Base-by-base conservation (phyloP, 192 early-diverging fungal genomes). In the Rhizoclosmatium globosum region DNA sequence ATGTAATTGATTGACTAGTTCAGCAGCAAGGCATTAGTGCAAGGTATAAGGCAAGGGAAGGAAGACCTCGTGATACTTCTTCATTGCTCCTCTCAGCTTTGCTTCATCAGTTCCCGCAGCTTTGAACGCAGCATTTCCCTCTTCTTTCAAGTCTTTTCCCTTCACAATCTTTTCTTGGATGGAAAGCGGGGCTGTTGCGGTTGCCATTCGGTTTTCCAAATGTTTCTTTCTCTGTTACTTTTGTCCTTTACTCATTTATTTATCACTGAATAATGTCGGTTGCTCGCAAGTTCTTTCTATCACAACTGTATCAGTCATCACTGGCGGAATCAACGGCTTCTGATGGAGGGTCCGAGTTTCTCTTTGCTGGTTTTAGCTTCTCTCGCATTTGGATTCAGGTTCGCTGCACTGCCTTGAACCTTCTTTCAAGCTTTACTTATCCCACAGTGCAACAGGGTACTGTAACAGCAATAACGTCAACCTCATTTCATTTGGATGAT, bases 61-160 rank as follows among this genome's bases (percentile, higher is more conserved):
- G 13, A 19, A 23, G 48, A 61, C 68, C 19, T 31, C 68, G 39
- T 70, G 80, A 79, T 68, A 72, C 21, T 70, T 47, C 6, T 68
- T 15, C 76, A 78, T 56, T 17, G 59, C 71, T 43, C 31, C 39
- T 38, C 1, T 3, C 46, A 60, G 57, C 76, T 4, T 50, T 75
- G 71, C 79, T 56, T 73, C 23, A 47, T 53, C 45, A 31, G 81
- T 48, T 19, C 82, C 64, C 15, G 83, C 85, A 3, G 68, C 66
- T 67, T 83, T 84, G 83, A 82, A 87, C 42, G 39, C 71, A 6
- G 76, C 81, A 50, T 87, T 87, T 17, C 85, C 85, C 47, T 68
- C 42, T 42, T 87, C 85, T 69, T 87, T 87, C 39, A 78, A 61
- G 47, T 64, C 70, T 62, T 81, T 84, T 41, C 83, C 85, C 59